Percentiles rank a stretch among this genome's conserved stretches.
Evolutionary conservation across 345 rosid genomes (phyloP).

Genomic region (Syzygium oleosum): DNA sequence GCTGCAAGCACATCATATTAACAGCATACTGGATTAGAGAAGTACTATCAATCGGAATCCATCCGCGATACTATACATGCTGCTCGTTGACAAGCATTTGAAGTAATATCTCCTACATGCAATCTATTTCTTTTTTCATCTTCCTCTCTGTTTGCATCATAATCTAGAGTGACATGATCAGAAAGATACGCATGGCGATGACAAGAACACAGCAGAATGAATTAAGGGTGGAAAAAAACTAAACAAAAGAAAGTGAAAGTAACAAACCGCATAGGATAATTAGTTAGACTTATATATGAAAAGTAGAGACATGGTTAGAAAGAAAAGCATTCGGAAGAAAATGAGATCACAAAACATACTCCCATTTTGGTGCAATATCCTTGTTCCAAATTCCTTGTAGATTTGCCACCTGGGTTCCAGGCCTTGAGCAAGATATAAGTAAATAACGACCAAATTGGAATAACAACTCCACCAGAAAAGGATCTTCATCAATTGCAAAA

Average conservation of each 20-base stretch:
- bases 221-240: not conserved
- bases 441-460: conserved; percentile 90
- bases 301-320: not conserved
- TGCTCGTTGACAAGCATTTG: not conserved
- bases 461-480: conserved; percentile 68
- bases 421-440: conserved; percentile 83
- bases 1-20: not conserved
- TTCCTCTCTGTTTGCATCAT: not conserved
- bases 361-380: conserved; percentile 78
- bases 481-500: conserved; percentile 72
- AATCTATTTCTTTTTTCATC: not conserved
- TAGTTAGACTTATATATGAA: not conserved
- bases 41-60: not conserved
- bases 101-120: not conserved
- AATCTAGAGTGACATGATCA: not conserved
- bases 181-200: not conserved
- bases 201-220: not conserved
- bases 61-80: not conserved
- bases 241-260: not conserved
- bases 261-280: not conserved
- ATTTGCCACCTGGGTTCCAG: conserved; percentile 92
- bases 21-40: not conserved
- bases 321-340: not conserved
- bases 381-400: conserved; percentile 95
- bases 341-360: conserved; percentile 40